Percentiles rank a stretch among this genome's conserved stretches.
Evolutionary conservation across 1,139 yeast species (phyloP).

Genomic region (Sugiyamaella sp.): DNA sequence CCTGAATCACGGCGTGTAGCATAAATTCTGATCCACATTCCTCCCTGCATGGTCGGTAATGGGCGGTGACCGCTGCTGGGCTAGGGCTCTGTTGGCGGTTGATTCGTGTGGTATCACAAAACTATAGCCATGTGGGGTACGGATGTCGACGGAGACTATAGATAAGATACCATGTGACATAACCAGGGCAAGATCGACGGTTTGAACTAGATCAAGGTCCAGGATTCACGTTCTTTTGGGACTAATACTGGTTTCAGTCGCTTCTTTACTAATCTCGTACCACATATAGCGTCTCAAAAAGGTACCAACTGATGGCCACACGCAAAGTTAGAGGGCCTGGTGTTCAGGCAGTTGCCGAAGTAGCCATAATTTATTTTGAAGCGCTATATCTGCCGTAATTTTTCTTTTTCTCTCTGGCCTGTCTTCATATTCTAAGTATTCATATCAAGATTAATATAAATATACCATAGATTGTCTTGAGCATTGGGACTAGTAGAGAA

Average conservation of each 20-base stretch:
- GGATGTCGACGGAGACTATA: constrained; percentile 17
- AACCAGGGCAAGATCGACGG: neutral
- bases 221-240: neutral
- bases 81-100: neutral
- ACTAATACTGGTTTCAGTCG: neutral
- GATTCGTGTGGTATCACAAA: neutral
- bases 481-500: neutral
- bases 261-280: neutral
- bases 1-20: too few species aligned
- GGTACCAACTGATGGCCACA: neutral
- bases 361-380: neutral
- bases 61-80: constrained; percentile 9
- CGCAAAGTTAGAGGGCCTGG: neutral
- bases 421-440: neutral
- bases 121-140: constrained; percentile 13
- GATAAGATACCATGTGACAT: constrained; percentile 7
- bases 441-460: constrained; percentile 2
- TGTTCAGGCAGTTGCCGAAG: neutral
- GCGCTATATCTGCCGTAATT: neutral
- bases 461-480: constrained; percentile 4
- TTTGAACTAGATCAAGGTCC: neutral
- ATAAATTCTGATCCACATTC: neutral
- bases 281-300: neutral
- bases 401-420: neutral
- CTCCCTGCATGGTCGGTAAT: constrained; percentile 10